Base-by-base conservation (phyloP, 2,329 filamentous ascomycete genomes). In the Fragosphaeria purpurea region DNA sequence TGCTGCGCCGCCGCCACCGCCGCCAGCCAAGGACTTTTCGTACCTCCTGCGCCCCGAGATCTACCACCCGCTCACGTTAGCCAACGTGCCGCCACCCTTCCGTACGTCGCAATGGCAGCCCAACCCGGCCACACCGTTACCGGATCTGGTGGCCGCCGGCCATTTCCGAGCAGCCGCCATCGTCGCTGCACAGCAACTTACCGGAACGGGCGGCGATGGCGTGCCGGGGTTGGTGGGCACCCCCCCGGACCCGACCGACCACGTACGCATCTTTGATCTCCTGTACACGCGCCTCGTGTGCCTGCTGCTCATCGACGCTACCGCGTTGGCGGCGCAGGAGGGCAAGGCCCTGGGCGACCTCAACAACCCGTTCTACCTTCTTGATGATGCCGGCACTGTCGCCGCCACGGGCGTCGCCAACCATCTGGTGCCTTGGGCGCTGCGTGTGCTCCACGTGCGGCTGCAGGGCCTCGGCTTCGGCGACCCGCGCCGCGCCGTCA, bases 401-500 rank as follows among this genome's bases (percentile, higher is more conserved):
- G 72, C 74, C n/a, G 60, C 65, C 31, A 74, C 68, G 0, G 76
- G 71, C 22, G 39, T 9, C 22, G 22, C 22, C 22, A 22, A 22
- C 22, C 84, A 85, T 62, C 74, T 95, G 0, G 85, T 91, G 0
- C 91, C 91, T 0, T 98, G 93, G 90, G 78, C 85, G 41, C 74
- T 98, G 48, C 80, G 93, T 6, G 77, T 96, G 3, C 74, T 97
- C 12, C 83, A 85, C 6, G 85, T 96, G 7, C 79, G 90, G 1
- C 74, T 97, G 22, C 88, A 95, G 58, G 88, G 87, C 0, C 77
- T 95, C 44, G 88, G 88, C 1, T 94, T 93, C 56, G 84, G 84
- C 4, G 93, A 98, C 66, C 80, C 83, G 46, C 77, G 91, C 5
- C 77, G 90, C 54, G 86, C 87, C 4, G 83, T 98, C 51, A 91